phyloP scores from a whole-genome alignment of 208 protist genomes.

The Leishmania major region DNA sequence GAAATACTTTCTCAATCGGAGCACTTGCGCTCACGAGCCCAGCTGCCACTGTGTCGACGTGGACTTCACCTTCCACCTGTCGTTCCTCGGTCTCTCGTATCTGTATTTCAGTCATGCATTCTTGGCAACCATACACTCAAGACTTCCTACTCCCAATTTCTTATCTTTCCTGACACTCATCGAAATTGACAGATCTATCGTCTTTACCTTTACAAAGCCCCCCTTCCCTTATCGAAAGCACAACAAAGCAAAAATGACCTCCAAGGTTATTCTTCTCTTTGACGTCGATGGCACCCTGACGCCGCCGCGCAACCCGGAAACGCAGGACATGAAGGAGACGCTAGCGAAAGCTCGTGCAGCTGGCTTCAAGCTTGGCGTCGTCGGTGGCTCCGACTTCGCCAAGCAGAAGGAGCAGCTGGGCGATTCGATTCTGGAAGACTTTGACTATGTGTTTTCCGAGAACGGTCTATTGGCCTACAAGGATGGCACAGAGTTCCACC shows the following conservation, averaged over 20 bases:
- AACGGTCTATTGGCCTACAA: conserved; percentile 97
- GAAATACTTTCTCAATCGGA: background rate
- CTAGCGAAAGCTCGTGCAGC: conserved; percentile 84
- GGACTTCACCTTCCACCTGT: background rate
- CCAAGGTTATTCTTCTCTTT: conserved; percentile 92
- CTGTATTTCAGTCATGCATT: background rate
- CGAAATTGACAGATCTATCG: background rate
- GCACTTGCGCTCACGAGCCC: background rate
- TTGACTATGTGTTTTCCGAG: conserved; percentile 99
- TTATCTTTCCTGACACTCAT: background rate
- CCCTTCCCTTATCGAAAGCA: background rate
- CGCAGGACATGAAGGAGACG: conserved; percentile 89
- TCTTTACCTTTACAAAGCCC: background rate
- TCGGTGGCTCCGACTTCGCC: conserved; percentile 98
- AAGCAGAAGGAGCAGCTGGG: conserved; percentile 99
- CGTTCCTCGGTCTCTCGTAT: background rate
- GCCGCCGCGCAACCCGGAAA: conserved; percentile 72
- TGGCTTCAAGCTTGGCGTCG: conserved; percentile 95
- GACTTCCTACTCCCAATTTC: background rate
- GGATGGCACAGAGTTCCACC: conserved; percentile 88
- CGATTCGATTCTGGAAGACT: conserved; percentile 83
- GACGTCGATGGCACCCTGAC: conserved; percentile 96
- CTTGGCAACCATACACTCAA: background rate
- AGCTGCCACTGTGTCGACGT: background rate
- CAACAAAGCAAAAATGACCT: conserved; percentile 22